Base-by-base conservation (phyloP, 129 eudicot genomes). In the carrot (Daucus carota) region DNA sequence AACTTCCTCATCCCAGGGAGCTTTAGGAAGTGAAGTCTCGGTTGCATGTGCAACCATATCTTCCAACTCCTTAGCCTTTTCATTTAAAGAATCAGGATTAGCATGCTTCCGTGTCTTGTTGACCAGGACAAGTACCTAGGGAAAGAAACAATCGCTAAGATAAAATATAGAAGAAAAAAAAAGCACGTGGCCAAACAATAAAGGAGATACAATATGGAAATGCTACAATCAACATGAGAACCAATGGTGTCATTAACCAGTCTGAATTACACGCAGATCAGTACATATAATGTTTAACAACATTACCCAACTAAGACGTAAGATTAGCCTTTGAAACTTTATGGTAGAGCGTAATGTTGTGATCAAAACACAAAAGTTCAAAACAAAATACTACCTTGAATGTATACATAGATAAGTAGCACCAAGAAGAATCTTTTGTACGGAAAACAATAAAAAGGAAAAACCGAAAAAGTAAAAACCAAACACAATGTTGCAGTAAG, bases 1-100 rank as follows among this genome's bases (percentile, higher is more conserved):
- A 52, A 95, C 83, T 24, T 97, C 96, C 24, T 91, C 96, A 22
- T 92, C 96, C 99, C 97, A 95, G 59, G 99, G 97, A 31, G 97
- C 97, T 81, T 88, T 79, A 22, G 99, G 99, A 22, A 95, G 85
- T 57, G 86, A 72, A 82, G 81, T 77, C 46, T 89, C 90, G 17
- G 81, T 82, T 33, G 83, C 83, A 42, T 70, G 81, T 0, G 81
- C 65, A n/a, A 90, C 73, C n/a, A 89, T 80, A 62, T 87, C 84
- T 62, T 83, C 85, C 33, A 88, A 72, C 76, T 95, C 92, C 77
- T 89, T 81, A 67, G 85, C 85, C 78, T 86, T 96, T 68, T 80
- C 86, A 28, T 72, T 78, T 41, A 81, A 71, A 75, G 77, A 75
- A 54, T 77, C 75, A 33, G 70, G 75, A 52, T 54, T 76, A n/a